Conservation (phyloP, 371 early-diverging fungal species). For the Smittium culicis region DNA sequence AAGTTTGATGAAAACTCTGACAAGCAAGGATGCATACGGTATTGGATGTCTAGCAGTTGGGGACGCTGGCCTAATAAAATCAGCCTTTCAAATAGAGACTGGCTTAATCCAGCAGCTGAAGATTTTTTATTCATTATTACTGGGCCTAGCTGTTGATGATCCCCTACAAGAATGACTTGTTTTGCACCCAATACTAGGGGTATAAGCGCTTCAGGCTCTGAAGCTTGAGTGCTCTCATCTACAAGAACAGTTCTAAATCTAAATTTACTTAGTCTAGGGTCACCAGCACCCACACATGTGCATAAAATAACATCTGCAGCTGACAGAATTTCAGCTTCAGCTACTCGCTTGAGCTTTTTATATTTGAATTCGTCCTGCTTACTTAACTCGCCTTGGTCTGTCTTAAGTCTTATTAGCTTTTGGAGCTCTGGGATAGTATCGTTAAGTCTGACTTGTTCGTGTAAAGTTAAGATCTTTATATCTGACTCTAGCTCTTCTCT, state of each 20-base stretch:
- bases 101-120: constrained; percentile 82
- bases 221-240: constrained; percentile 96
- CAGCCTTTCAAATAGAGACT: constrained; percentile 94
- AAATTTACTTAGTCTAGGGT: constrained; percentile 73
- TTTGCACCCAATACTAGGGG: constrained; percentile 88
- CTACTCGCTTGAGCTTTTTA: constrained; percentile 55
- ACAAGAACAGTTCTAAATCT: constrained; percentile 89
- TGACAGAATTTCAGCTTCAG: constrained; percentile 79
- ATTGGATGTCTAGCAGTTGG: constrained; percentile 91
- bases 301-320: constrained; percentile 95
- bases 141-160: constrained; percentile 98
- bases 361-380: constrained; percentile 72
- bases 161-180: constrained; percentile 95
- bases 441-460: constrained; percentile 87
- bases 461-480: constrained; percentile 79
- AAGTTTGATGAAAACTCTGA: constrained; percentile 96
- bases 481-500: constrained; percentile 88
- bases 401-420: constrained; percentile 76
- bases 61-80: constrained; percentile 84
- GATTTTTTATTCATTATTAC: constrained; percentile 96
- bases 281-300: constrained; percentile 97
- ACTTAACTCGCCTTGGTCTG: constrained; percentile 74
- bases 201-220: constrained; percentile 96
- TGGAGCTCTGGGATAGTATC: constrained; percentile 84
- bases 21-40: constrained; percentile 97